A percentile compares a stretch with the other conserved stretches of the same genome.
phyloP scores from a whole-genome alignment of 495 filamentous ascomycete genomes.

The Podospora anserina region DNA sequence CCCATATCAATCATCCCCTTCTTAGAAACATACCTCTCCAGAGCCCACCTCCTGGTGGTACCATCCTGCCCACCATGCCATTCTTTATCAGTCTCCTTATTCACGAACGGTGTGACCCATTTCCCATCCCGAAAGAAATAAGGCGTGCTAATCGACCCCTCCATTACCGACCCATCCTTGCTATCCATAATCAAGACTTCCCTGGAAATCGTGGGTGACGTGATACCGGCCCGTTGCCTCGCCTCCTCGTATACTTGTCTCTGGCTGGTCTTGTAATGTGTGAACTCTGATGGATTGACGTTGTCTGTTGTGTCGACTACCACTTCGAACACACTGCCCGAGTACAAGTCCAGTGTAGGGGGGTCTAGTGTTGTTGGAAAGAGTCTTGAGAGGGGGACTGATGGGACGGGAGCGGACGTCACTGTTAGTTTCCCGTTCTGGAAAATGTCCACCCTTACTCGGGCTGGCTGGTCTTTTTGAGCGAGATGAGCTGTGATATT shows the following conservation, averaged over 20 bases:
- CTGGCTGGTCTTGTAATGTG: slow-evolving; percentile 71
- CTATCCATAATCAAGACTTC: slow-evolving; percentile 75
- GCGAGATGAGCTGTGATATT: slow-evolving; percentile 36
- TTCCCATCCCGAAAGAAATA: slow-evolving; percentile 67
- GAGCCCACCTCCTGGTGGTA: slow-evolving; percentile 75
- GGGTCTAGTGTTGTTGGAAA: slow-evolving; percentile 11
- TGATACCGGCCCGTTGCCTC: slow-evolving; percentile 56
- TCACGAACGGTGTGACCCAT: slow-evolving; percentile 64
- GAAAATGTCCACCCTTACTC: slow-evolving; percentile 55
- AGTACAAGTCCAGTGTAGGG: not conserved
- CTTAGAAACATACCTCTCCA: slow-evolving; percentile 49
- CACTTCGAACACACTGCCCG: slow-evolving; percentile 42
- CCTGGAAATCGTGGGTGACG: slow-evolving; percentile 43
- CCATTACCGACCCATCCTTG: slow-evolving; percentile 66
- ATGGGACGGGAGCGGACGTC: slow-evolving; percentile 48
- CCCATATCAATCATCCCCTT: not conserved
- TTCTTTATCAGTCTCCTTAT: slow-evolving; percentile 21
- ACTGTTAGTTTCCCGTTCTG: slow-evolving; percentile 47
- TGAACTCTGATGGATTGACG: slow-evolving; percentile 59
- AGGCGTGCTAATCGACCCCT: slow-evolving; percentile 76
- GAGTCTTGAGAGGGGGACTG: slow-evolving; percentile 45
- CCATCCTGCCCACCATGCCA: slow-evolving; percentile 75
- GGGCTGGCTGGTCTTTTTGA: slow-evolving; percentile 35
- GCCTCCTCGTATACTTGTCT: slow-evolving; percentile 65
- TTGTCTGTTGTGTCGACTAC: slow-evolving; percentile 50